phyloP scores from a whole-genome alignment of 192 early-diverging fungal species.

The Diversispora epigaea region DNA sequence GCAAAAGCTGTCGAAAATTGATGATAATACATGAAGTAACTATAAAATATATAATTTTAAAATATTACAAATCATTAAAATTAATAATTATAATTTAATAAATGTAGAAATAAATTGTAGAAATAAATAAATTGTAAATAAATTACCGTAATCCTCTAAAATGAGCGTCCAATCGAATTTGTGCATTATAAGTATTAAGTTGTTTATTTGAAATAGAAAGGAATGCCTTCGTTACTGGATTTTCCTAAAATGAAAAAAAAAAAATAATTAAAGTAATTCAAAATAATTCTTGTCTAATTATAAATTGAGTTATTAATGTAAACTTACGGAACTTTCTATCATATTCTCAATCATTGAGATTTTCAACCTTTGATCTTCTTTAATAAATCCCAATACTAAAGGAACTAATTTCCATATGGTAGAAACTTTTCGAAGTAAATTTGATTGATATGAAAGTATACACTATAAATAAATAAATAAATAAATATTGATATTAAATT shows the following conservation, averaged over 20 bases:
- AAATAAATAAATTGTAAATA: neutral
- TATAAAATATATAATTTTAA: slow-evolving; percentile 30
- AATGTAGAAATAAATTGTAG: neutral
- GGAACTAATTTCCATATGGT: slow-evolving; percentile 47
- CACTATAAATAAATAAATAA: slow-evolving; percentile 29
- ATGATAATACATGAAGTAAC: slow-evolving; percentile 58
- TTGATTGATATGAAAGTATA: slow-evolving; percentile 47
- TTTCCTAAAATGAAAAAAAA: neutral
- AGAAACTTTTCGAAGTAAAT: slow-evolving; percentile 38
- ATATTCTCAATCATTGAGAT: slow-evolving; percentile 45
- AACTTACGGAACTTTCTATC: slow-evolving; percentile 38
- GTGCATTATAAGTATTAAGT: slow-evolving; percentile 51
- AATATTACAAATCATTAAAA: too few species aligned
- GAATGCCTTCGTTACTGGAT: slow-evolving; percentile 47
- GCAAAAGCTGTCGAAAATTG: slow-evolving; percentile 44
- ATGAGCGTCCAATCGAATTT: slow-evolving; percentile 54
- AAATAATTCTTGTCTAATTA: neutral
- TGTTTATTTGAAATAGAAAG: slow-evolving; percentile 45
- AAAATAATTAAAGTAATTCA: neutral
- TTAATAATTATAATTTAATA: neutral
- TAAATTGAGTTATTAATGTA: too few species aligned
- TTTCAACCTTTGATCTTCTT: slow-evolving; percentile 44
- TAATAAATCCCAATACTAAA: slow-evolving; percentile 42
- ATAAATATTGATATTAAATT: neutral
- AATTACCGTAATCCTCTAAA: slow-evolving; percentile 55